Percentiles rank a stretch among this genome's conserved stretches.
These are phyloP conservation scores for Hippophae rhamnoides DNA, from an alignment of 306 rosid genomes.

Conservation along the genomic window DNA sequence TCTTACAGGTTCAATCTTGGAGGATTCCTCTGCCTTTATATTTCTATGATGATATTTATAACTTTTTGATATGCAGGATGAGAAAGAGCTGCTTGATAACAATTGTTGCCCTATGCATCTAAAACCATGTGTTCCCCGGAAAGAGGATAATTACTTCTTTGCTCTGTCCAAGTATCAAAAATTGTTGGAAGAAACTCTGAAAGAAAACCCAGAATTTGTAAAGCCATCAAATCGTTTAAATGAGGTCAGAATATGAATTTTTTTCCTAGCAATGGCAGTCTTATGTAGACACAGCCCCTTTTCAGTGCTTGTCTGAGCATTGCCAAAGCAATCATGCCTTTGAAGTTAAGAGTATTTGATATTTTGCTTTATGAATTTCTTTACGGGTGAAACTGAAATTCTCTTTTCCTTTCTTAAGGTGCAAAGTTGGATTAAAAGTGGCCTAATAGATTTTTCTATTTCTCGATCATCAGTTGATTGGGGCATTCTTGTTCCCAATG, in stretches of 20 bases:
- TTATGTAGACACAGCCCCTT: neutral
- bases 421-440: slow-evolving; percentile 87
- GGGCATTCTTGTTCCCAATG: slow-evolving; percentile 95
- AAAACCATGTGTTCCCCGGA: slow-evolving; percentile 82
- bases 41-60: slow-evolving; percentile 13
- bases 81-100: slow-evolving; percentile 75
- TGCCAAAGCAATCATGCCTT: neutral
- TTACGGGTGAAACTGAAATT: slow-evolving; percentile 14
- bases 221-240: slow-evolving; percentile 75
- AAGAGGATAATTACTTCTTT: slow-evolving; percentile 90
- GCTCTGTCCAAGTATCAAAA: slow-evolving; percentile 79
- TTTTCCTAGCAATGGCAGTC: neutral
- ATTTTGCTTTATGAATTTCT: slow-evolving; percentile 1
- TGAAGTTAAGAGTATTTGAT: slow-evolving; percentile 6
- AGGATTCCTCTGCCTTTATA: slow-evolving; percentile 8
- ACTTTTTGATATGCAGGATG: slow-evolving; percentile 49
- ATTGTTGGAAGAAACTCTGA: slow-evolving; percentile 56
- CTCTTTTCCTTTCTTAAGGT: slow-evolving; percentile 46
- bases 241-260: slow-evolving; percentile 44
- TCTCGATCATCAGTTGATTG: slow-evolving; percentile 95
- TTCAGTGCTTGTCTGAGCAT: no score
- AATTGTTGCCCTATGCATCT: slow-evolving; percentile 81
- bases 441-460: slow-evolving; percentile 85
- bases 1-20: neutral
- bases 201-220: slow-evolving; percentile 64